A percentile compares a stretch with the other conserved stretches of the same genome.
phyloP scores from a whole-genome alignment of 1,284 basidiomycete genomes.

The Xerocomus amazonicus region DNA sequence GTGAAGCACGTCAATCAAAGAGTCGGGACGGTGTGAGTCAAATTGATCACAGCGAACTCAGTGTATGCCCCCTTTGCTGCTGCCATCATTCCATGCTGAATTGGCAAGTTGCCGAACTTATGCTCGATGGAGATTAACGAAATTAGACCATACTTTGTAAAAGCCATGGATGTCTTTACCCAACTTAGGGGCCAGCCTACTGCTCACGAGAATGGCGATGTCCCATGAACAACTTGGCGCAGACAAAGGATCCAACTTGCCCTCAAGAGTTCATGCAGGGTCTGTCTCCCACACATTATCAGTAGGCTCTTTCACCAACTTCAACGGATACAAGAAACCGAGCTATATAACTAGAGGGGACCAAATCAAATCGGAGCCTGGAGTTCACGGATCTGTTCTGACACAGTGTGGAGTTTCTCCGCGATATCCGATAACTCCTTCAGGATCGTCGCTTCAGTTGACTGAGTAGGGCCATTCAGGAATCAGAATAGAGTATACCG shows the following conservation, averaged over 20 bases:
- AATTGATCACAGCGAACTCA: constrained; percentile 74
- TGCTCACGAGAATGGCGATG: constrained; percentile 6
- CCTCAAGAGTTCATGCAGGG: not conserved
- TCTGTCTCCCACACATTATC: not conserved
- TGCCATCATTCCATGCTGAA: constrained; percentile 4
- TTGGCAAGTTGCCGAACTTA: constrained; percentile 71
- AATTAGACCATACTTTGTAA: constrained; percentile 84
- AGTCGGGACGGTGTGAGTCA: constrained; percentile 77
- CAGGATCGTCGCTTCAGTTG: constrained; percentile 65
- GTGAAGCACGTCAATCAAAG: constrained; percentile 93
- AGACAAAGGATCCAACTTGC: not conserved
- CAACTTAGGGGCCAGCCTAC: constrained; percentile 39
- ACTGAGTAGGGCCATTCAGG: constrained; percentile 41
- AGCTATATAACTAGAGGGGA: not conserved
- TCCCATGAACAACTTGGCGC: constrained; percentile 6
- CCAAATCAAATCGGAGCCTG: constrained; percentile 10
- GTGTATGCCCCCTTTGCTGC: constrained; percentile 46
- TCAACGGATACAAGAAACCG: not conserved
- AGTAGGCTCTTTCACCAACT: constrained; percentile 7
- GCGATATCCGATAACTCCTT: constrained; percentile 62
- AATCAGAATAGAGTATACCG: constrained; percentile 6
- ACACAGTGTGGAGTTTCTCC: constrained; percentile 52
- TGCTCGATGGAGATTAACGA: constrained; percentile 92
- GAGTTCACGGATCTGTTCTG: constrained; percentile 45
- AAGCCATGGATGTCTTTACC: constrained; percentile 68